Percentiles rank a stretch among this genome's conserved stretches.
phyloP scores from a whole-genome alignment of 805 yeast species.

The Pichia thaimueangensis region DNA sequence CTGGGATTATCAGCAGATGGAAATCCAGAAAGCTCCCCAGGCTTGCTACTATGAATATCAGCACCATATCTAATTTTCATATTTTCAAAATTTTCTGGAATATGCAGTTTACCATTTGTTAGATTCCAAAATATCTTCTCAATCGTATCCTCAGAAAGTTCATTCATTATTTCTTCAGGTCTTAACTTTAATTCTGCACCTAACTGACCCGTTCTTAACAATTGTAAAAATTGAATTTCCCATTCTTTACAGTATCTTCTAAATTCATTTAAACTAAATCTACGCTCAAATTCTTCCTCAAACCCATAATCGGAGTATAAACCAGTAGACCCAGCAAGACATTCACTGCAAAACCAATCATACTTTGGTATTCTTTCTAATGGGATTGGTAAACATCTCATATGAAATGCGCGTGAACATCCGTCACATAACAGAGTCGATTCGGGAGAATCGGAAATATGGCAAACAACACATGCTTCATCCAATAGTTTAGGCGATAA shows the following conservation, averaged over 20 bases:
- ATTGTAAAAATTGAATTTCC: slow-evolving; percentile 28
- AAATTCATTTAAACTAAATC: slow-evolving; percentile 47
- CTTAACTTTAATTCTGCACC: slow-evolving; percentile 9
- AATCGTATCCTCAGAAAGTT: slow-evolving; percentile 38
- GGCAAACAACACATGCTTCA: slow-evolving; percentile 36
- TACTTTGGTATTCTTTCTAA: slow-evolving; percentile 46
- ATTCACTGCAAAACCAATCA: slow-evolving; percentile 76
- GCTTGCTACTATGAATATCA: slow-evolving; percentile 62
- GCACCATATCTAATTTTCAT: slow-evolving; percentile 77
- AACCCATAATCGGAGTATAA: slow-evolving; percentile 79
- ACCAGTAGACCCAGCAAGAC: slow-evolving; percentile 55
- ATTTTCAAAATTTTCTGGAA: slow-evolving; percentile 29
- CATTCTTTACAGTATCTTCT: slow-evolving; percentile 45
- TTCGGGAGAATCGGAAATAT: slow-evolving; percentile 37
- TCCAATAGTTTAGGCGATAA: slow-evolving; percentile 10
- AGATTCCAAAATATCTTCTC: slow-evolving; percentile 65
- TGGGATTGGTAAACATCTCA: slow-evolving; percentile 48
- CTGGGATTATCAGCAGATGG: slow-evolving; percentile 40
- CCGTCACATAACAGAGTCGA: slow-evolving; percentile 61
- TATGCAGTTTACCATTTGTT: slow-evolving; percentile 15
- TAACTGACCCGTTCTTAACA: slow-evolving; percentile 11
- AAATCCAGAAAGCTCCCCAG: slow-evolving; percentile 70
- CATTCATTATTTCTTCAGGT: slow-evolving; percentile 12
- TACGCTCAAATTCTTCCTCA: slow-evolving; percentile 53
- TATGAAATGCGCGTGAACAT: slow-evolving; percentile 66